Conservation (phyloP, 352 stramenopile genomes). For the Globisporangium sylvaticum region DNA sequence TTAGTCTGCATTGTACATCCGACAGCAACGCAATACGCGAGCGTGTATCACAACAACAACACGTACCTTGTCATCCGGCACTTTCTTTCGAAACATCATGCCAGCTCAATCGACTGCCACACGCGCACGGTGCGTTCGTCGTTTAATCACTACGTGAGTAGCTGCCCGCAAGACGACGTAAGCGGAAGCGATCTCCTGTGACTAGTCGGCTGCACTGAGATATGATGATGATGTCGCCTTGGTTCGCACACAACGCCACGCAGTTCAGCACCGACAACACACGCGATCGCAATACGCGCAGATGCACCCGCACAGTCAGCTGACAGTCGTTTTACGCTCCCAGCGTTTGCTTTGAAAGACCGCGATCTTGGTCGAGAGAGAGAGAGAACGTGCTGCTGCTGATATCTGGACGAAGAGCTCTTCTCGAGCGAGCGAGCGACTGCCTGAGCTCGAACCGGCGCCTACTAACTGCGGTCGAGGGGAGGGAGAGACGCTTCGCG, state of each 20-base stretch:
- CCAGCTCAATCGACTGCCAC: neutral
- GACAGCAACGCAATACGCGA: neutral
- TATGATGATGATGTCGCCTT: neutral
- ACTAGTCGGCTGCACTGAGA: neutral
- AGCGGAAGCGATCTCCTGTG: neutral
- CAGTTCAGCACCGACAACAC: neutral
- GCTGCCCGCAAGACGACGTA: neutral
- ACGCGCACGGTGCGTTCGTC: neutral
- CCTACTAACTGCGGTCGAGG: neutral
- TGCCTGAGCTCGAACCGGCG: neutral
- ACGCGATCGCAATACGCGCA: neutral
- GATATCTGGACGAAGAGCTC: neutral
- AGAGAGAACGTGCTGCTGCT: neutral
- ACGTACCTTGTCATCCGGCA: constrained; percentile 32
- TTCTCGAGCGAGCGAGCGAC: neutral
- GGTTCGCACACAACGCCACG: neutral
- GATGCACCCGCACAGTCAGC: neutral
- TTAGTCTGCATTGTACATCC: neutral
- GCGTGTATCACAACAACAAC: neutral
- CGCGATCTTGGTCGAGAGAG: neutral
- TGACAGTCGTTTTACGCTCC: neutral
- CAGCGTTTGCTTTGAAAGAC: neutral
- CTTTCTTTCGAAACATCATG: constrained; percentile 39
- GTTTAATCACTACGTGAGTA: neutral
- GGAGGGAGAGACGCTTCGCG: constrained; percentile 7